Conservation (phyloP, 73 alveolate species). For the Paramecium sonneborni region DNA sequence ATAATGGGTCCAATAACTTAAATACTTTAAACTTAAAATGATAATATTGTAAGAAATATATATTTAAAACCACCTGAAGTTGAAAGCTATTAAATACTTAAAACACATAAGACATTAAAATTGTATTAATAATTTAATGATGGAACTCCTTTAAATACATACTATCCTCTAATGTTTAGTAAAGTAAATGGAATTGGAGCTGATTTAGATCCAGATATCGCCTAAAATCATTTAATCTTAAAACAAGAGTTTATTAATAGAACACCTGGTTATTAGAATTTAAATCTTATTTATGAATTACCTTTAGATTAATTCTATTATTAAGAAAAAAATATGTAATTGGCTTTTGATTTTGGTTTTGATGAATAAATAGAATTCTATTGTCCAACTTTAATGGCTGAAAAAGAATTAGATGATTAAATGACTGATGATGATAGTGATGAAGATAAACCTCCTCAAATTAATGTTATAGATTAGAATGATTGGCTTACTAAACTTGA, state of each 20-base stretch:
- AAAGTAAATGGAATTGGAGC: conserved; percentile 23
- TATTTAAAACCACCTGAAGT: conserved; percentile 37
- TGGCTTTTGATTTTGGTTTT: conserved; percentile 56
- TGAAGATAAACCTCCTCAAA: conserved; percentile 65
- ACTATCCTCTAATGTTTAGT: not conserved
- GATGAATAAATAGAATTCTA: conserved; percentile 30
- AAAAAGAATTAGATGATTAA: conserved; percentile 53
- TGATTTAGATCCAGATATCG: conserved; percentile 63
- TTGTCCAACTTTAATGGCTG: conserved; percentile 58
- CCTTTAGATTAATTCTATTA: conserved; percentile 46
- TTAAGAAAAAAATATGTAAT: conserved; percentile 43
- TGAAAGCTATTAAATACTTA: not conserved
- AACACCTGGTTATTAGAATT: conserved; percentile 21
- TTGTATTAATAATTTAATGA: not conserved
- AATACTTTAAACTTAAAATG: conserved; percentile 14
- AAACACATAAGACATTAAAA: conserved; percentile 58
- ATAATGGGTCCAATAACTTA: conserved; percentile 37
- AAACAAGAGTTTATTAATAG: conserved; percentile 29
- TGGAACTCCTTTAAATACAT: conserved; percentile 43
- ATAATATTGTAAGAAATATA: conserved; percentile 16
- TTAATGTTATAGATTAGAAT: conserved; percentile 32
- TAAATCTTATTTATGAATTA: conserved; percentile 49
- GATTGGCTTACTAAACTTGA: conserved; percentile 57
- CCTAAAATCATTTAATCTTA: not conserved
- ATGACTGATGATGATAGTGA: conserved; percentile 68